Conservation (phyloP, 768 basidiomycete genomes). For the Calocera cornea region DNA sequence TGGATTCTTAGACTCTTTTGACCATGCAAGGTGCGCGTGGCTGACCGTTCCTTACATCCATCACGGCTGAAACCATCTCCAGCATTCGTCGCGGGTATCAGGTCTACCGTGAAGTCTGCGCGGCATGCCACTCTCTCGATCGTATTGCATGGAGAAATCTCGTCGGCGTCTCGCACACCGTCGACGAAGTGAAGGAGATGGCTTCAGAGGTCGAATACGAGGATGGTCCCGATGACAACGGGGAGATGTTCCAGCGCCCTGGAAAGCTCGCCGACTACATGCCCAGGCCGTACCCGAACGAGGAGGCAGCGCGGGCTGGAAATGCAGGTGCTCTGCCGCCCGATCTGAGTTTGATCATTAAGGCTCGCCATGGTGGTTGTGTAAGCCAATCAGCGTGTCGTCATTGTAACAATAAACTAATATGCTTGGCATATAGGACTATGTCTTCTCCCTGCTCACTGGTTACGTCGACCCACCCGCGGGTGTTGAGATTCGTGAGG, state of each 20-base stretch:
- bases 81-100: conserved; percentile 93
- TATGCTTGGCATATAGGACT: conserved; percentile 48
- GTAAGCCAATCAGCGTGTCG: conserved; percentile 38
- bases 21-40: conserved; percentile 75
- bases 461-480: conserved; percentile 95
- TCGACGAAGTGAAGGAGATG: conserved; percentile 74
- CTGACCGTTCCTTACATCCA: not conserved
- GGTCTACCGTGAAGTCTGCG: conserved; percentile 98
- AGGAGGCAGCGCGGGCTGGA: conserved; percentile 87
- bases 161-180: conserved; percentile 94
- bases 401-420: not conserved
- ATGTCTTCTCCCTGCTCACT: conserved; percentile 90
- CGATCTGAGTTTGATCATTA: conserved; percentile 91
- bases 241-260: conserved; percentile 97
- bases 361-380: conserved; percentile 92
- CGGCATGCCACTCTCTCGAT: conserved; percentile 96
- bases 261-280: conserved; percentile 98
- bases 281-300: conserved; percentile 90
- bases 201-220: conserved; percentile 95
- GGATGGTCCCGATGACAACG: conserved; percentile 86
- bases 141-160: conserved; percentile 99
- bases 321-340: conserved; percentile 95
- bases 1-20: conserved; percentile 79
- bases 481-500: conserved; percentile 86
- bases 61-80: not conserved